A percentile compares a stretch with the other conserved stretches of the same genome.
phyloP scores from a whole-genome alignment of 1,139 yeast genomes.

The Yamadazyma taylorii region DNA sequence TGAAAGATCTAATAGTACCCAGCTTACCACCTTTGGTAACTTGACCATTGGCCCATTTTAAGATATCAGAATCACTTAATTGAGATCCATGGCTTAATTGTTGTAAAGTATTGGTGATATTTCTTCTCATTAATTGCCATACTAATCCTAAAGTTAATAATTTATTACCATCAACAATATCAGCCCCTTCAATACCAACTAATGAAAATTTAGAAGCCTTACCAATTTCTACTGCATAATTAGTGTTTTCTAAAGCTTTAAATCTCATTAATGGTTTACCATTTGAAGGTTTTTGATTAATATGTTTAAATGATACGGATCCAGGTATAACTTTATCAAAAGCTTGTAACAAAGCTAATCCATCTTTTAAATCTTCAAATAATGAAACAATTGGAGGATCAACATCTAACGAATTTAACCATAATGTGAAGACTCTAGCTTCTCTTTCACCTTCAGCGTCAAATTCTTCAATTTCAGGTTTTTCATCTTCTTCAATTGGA shows the following conservation, averaged over 20 bases:
- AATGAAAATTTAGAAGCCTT: slow-evolving; percentile 87
- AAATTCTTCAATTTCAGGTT: slow-evolving; percentile 86
- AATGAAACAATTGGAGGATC: slow-evolving; percentile 90
- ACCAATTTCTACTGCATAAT: slow-evolving; percentile 95
- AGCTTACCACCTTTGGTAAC: slow-evolving; percentile 81
- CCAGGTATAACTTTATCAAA: slow-evolving; percentile 96
- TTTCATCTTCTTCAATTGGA: slow-evolving; percentile 90
- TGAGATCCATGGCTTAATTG: slow-evolving; percentile 61
- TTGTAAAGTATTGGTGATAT: slow-evolving; percentile 80
- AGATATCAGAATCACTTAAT: slow-evolving; percentile 78
- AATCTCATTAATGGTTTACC: slow-evolving; percentile 80
- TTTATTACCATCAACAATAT: slow-evolving; percentile 91
- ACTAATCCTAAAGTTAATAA: slow-evolving; percentile 91
- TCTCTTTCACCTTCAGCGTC: slow-evolving; percentile 99
- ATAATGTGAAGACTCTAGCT: slow-evolving; percentile 95
- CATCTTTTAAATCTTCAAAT: slow-evolving; percentile 95
- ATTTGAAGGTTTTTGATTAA: slow-evolving; percentile 75
- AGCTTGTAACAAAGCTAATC: slow-evolving; percentile 84
- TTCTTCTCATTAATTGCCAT: slow-evolving; percentile 98
- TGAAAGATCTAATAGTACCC: slow-evolving; percentile 73
- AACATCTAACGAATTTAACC: slow-evolving; percentile 96
- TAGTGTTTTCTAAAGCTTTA: slow-evolving; percentile 94
- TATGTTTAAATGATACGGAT: slow-evolving; percentile 73
- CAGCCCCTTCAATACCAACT: slow-evolving; percentile 98
- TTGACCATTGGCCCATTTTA: slow-evolving; percentile 90